Base-by-base conservation (phyloP, 169 alveolate species). In the Plasmodium fragile region DNA sequence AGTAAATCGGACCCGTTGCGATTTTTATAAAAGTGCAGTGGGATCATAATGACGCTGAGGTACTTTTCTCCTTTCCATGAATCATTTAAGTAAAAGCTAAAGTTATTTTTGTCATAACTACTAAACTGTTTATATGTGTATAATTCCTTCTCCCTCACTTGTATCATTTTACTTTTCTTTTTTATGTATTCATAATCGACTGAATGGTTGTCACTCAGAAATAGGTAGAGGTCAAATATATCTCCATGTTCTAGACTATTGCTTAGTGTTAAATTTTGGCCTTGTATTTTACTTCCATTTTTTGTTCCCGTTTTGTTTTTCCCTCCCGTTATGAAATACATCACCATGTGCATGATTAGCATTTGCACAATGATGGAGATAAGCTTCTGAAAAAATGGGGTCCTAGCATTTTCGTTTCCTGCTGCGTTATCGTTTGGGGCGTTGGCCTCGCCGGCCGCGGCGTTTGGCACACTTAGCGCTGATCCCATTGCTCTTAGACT, bases 241-340 rank as follows among this genome's bases (percentile, higher is more conserved):
- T 71, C 95, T 13, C 95, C 96, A 28, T 95, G 85, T 59, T 84
- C 92, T 41, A 92, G 92, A 32, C 92, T 91, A 83, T 94, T 94
- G 18, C 80, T 83, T 69, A 92, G 43, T 5, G 91, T 18, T 16
- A 95, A 89, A 28, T 87, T 92, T 5, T 77, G 69, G 22, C 55
- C 30, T 22, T 79, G 93, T 43, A 82, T 82, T 18, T 59, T 65
- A 16, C 5, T 71, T 8, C 92, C 92, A 39, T 49, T 25, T 70
- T 84, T 84, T 22, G 45, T 71, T 7, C 34, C 75, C 22, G 39
- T 81, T 34, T 75, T 92, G 72, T 92, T 95, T 34, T 84, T 79
- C 49, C 96, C 95, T 69, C 96, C 96, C 7, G 95, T 90, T 90
- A 95, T 81, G 78, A 93, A 95, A 72, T 87, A 83, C 95, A 95